These are phyloP conservation scores for Silene coronaria DNA, from an alignment of 179 eudicot genomes.

Conservation along the genomic window DNA sequence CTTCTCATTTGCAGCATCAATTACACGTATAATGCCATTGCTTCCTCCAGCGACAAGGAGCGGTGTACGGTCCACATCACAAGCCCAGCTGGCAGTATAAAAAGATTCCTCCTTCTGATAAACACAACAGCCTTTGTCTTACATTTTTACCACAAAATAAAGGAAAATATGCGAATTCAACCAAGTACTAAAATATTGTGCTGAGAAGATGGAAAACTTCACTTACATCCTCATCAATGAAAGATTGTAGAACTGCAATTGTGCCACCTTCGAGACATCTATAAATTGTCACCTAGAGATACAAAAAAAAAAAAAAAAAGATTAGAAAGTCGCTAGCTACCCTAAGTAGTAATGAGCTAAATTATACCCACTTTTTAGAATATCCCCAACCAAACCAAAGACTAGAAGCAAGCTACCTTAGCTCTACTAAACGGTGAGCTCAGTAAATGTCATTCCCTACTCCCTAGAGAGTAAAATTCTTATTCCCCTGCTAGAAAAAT, in stretches of 20 bases:
- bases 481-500: too few relatives aligned
- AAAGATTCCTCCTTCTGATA: slow-evolving; percentile 96
- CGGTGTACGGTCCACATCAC: slow-evolving; percentile 72
- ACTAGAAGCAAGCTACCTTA: too few relatives aligned
- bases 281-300: slow-evolving; percentile 74
- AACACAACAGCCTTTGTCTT: slow-evolving; percentile 23
- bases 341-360: too few relatives aligned
- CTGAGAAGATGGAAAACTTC: slow-evolving; percentile 9
- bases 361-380: too few relatives aligned
- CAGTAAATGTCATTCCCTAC: too few relatives aligned
- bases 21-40: slow-evolving; percentile 86
- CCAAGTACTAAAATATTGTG: not conserved
- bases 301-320: not conserved
- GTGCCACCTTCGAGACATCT: slow-evolving; percentile 93
- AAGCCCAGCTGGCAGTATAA: slow-evolving; percentile 94
- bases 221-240: slow-evolving; percentile 92
- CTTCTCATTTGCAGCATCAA: slow-evolving; percentile 83
- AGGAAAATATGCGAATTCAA: not conserved
- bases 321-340: not conserved
- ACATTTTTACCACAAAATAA: not conserved
- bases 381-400: too few relatives aligned
- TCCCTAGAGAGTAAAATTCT: too few relatives aligned
- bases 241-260: slow-evolving; percentile 90
- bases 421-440: too few relatives aligned
- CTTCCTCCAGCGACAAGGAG: slow-evolving; percentile 87